These are phyloP conservation scores for Ganoderma sinense DNA, from an alignment of 1,284 basidiomycete genomes.

Conservation along the genomic window DNA sequence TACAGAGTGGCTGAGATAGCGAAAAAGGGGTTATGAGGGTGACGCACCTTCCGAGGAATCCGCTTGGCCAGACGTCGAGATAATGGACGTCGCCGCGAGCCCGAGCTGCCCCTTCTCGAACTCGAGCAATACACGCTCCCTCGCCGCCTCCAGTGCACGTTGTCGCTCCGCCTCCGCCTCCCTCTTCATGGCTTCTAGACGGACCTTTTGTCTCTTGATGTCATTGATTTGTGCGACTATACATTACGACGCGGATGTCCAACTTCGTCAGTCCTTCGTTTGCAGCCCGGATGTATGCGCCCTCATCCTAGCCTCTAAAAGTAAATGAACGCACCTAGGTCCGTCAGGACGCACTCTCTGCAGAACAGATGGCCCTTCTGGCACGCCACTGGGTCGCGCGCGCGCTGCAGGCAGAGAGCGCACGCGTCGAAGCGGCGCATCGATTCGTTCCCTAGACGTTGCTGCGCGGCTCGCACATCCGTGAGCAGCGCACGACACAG, in stretches of 20 bases:
- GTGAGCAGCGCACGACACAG: slow-evolving; percentile 9
- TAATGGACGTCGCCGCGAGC: slow-evolving; percentile 50
- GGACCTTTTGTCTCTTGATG: slow-evolving; percentile 85
- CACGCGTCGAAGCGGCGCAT: slow-evolving; percentile 92
- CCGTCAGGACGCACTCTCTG: slow-evolving; percentile 86
- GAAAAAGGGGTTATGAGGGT: not conserved
- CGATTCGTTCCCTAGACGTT: slow-evolving; percentile 89
- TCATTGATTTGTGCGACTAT: slow-evolving; percentile 88
- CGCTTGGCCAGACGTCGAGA: slow-evolving; percentile 45
- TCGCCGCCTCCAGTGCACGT: slow-evolving; percentile 72
- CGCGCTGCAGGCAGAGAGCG: slow-evolving; percentile 82
- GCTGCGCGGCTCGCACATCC: slow-evolving; percentile 48
- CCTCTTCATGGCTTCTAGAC: slow-evolving; percentile 74
- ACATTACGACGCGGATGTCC: too few species aligned
- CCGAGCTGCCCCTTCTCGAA: slow-evolving; percentile 87
- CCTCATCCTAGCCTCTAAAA: not conserved
- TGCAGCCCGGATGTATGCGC: not conserved
- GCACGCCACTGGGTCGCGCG: slow-evolving; percentile 84
- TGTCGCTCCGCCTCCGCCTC: slow-evolving; percentile 80
- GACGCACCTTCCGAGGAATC: slow-evolving; percentile 46
- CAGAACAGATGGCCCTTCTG: slow-evolving; percentile 89
- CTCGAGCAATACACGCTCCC: slow-evolving; percentile 85
- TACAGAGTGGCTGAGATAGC: not conserved
- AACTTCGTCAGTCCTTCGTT: not conserved
- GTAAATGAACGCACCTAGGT: slow-evolving; percentile 62